phyloP scores from a whole-genome alignment of 192 early-diverging fungal species.

The Umbelopsis isabellina region DNA sequence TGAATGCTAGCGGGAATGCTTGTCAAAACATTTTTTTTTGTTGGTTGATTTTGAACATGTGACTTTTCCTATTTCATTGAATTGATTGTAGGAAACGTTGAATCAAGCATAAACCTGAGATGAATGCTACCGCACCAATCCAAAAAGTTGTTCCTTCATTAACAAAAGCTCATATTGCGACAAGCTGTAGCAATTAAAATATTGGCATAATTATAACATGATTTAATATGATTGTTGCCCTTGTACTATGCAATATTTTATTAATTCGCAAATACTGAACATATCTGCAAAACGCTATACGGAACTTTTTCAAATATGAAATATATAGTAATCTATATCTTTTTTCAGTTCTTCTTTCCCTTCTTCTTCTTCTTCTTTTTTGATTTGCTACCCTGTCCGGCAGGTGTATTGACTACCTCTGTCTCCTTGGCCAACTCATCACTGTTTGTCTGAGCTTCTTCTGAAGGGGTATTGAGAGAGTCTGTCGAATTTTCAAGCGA shows the following conservation, averaged over 20 bases:
- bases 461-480: not conserved
- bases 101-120: too few species aligned
- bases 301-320: not conserved
- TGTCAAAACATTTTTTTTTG: constrained; percentile 6
- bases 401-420: not conserved
- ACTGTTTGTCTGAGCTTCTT: not conserved
- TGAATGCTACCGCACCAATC: too few species aligned
- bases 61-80: not conserved
- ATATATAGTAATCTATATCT: not conserved
- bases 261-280: too few species aligned
- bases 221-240: too few species aligned
- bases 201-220: too few species aligned
- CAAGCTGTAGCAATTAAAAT: too few species aligned
- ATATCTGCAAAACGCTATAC: not conserved
- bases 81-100: too few species aligned
- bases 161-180: too few species aligned
- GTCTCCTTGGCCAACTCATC: not conserved
- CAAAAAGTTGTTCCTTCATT: too few species aligned
- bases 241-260: too few species aligned
- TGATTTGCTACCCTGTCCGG: constrained; percentile 12
- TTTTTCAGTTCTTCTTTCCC: constrained; percentile 10
- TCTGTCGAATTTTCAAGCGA: not conserved
- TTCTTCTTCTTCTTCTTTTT: constrained; percentile 24
- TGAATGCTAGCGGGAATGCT: not conserved
- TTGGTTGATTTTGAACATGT: not conserved